phyloP scores from a whole-genome alignment of 164 flowering plant genomes.

The Stephania cephalantha region DNA sequence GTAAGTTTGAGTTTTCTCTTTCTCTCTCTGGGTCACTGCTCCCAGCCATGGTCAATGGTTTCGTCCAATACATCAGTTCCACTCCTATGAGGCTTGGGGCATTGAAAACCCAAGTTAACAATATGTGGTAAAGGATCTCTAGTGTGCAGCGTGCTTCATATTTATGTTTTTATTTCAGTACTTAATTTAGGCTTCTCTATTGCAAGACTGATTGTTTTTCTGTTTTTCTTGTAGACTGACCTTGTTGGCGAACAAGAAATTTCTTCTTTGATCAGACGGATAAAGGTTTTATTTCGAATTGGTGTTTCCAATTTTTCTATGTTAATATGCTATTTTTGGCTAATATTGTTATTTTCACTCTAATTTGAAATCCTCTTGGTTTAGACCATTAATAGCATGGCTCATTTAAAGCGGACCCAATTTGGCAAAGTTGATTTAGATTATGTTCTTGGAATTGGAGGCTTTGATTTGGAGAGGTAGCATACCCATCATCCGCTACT shows the following conservation, averaged over 20 bases:
- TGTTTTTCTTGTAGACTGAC: slow-evolving; percentile 51
- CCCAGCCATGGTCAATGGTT: not conserved
- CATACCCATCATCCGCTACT: slow-evolving; percentile 4
- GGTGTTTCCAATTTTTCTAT: not conserved
- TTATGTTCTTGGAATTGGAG: slow-evolving; percentile 98
- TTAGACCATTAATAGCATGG: slow-evolving; percentile 78
- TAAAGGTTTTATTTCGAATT: slow-evolving; percentile 52
- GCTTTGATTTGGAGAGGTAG: slow-evolving; percentile 96
- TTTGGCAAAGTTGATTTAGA: slow-evolving; percentile 93
- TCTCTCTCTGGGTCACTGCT: not conserved
- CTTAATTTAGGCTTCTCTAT: not conserved
- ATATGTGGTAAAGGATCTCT: not conserved
- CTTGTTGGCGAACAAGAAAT: slow-evolving; percentile 75
- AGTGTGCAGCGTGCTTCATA: no score
- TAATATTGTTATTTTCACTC: not conserved
- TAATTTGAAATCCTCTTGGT: not conserved
- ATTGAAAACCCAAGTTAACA: not conserved
- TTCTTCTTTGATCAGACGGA: slow-evolving; percentile 59
- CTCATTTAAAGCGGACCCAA: slow-evolving; percentile 62
- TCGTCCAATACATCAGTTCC: no score
- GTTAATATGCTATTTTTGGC: not conserved
- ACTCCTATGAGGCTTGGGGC: not conserved
- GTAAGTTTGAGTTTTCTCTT: not conserved
- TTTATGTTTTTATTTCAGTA: not conserved
- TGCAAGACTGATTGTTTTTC: slow-evolving; percentile 14